A percentile compares a stretch with the other conserved stretches of the same genome.
Evolutionary conservation across 306 rosid genomes (phyloP).

Genomic region (Medicago lupulina): DNA sequence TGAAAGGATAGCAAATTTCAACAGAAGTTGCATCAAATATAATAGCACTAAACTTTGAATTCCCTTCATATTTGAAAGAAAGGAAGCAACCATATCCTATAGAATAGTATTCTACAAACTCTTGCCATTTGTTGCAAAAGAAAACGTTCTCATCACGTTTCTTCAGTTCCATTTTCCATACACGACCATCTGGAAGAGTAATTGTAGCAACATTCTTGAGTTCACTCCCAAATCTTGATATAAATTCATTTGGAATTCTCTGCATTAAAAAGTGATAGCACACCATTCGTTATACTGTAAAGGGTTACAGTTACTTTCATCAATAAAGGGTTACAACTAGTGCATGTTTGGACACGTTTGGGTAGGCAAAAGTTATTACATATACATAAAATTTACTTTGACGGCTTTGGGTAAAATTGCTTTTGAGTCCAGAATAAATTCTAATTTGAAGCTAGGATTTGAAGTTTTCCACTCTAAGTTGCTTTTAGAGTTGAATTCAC

Average conservation of each 20-base stretch:
- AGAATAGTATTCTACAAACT: not conserved
- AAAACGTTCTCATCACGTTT: not conserved
- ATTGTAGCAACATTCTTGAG: slow-evolving; percentile 31
- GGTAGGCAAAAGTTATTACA: not conserved
- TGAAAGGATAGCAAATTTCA: not conserved
- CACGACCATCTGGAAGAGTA: slow-evolving; percentile 21
- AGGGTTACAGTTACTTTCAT: no score
- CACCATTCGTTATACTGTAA: not conserved
- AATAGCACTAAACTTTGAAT: not conserved
- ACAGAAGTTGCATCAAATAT: not conserved
- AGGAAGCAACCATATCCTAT: not conserved
- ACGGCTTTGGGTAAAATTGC: no score
- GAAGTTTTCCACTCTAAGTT: not conserved
- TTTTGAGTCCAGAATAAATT: no score
- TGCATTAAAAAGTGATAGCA: not conserved
- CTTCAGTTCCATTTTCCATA: slow-evolving; percentile 33
- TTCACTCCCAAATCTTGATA: slow-evolving; percentile 41
- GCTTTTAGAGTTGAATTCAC: not conserved
- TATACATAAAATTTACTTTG: not conserved
- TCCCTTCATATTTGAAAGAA: not conserved
- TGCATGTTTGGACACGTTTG: not conserved
- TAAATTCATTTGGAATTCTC: slow-evolving; percentile 45
- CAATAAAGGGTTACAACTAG: not conserved
- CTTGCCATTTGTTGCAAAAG: not conserved
- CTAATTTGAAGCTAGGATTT: no score